These are phyloP conservation scores for Fusarium haematococcum DNA, from an alignment of 2,329 filamentous ascomycete genomes.

Conservation along the genomic window DNA sequence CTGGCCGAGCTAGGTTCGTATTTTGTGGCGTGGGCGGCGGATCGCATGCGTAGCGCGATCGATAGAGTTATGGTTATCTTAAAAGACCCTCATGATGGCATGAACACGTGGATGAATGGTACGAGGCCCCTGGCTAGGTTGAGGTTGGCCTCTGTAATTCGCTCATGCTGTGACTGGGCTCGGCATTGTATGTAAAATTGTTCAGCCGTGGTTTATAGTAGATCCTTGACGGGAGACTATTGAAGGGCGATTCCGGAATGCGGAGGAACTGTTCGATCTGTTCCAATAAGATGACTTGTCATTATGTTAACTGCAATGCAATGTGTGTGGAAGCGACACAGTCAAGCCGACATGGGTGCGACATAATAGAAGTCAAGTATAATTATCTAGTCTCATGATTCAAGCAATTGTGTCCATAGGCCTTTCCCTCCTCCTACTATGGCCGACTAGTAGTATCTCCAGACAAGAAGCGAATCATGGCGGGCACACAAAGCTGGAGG, in stretches of 20 bases:
- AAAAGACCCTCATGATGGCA: not conserved
- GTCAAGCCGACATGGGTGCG: not conserved
- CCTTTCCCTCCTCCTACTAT: not conserved
- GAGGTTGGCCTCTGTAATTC: not conserved
- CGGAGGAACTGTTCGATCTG: not conserved
- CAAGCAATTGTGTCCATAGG: not conserved
- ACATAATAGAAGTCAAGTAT: not conserved
- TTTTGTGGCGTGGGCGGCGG: not conserved
- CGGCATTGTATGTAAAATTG: not conserved
- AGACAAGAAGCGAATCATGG: not conserved
- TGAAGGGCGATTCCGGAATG: not conserved
- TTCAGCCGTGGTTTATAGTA: not conserved
- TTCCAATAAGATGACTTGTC: not conserved
- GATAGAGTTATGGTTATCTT: not conserved
- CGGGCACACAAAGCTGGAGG: not conserved
- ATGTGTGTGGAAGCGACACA: not conserved
- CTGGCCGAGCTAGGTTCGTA: not conserved
- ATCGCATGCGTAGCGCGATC: not conserved
- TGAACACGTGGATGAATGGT: not conserved
- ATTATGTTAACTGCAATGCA: not conserved
- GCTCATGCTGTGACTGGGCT: not conserved
- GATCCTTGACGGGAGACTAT: not conserved
- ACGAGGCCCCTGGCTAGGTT: not conserved
- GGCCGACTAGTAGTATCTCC: not conserved
- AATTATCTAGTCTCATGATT: not conserved